Base-by-base conservation (phyloP, 2,329 filamentous ascomycete species). In the Pyrenophora graminea region DNA sequence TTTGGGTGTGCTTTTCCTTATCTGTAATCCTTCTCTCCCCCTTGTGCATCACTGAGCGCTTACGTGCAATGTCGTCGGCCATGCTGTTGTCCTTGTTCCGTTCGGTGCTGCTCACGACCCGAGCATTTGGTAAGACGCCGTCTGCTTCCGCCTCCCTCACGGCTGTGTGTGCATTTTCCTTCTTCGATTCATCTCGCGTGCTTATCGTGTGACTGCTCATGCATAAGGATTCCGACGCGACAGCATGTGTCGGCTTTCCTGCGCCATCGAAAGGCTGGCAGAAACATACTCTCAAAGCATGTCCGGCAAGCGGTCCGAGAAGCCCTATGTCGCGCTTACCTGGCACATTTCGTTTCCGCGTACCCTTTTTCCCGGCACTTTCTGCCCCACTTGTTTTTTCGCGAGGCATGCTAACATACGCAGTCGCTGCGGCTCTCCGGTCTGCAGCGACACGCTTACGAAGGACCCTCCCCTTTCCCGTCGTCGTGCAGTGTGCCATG, bases 181-280 rank as follows among this genome's bases (percentile, higher is more conserved):
- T 55, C 15, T 53, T 56, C 30, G 33, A 18, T 18, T 23, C 32
- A 15, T 19, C 39, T 15, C 34, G 42, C 36, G 15, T 47, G 21
- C 9, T 45, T n/a, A 27, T 23, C 41, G 27, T 36, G 21, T 15
- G 40, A 38, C 21, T 31, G 36, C 33, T 36, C 38, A 44, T 52
- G 45, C 55, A 55, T 3, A 33, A 23, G 17, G 32, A 39, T 17
- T 53, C 41, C 37, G 31, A 23, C 31, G 48, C 34, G 13, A 42
- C 31, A 43, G 32, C 30, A 37, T 44, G 27, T 1, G 48, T 53
- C 3, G 25, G 18, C 25, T 48, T 53, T 12, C 59, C 61, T 17
- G 52, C 61, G 23, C 58, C 64, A 49, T 71, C 70, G 27, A 63
- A 65, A 21, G 69, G 70, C 47, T 73, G 69, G 43, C 70, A 73